Evolutionary conservation across 2,329 filamentous ascomycete species (phyloP), one percentile per base, ranked within the genome.

Genomic region (Penicillium sp.): DNA sequence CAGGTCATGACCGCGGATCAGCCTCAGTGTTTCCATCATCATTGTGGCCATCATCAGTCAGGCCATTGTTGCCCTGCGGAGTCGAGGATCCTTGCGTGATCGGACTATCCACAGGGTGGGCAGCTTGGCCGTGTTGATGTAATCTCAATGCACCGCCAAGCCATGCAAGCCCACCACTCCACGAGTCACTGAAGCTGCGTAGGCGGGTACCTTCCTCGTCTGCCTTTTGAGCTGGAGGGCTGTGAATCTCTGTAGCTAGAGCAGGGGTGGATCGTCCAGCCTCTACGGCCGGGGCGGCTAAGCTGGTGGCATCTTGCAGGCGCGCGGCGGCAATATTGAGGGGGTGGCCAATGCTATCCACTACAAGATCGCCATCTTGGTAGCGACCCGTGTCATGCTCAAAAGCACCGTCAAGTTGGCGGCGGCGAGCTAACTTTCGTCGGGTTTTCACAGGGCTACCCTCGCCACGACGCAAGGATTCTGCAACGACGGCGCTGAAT

Each of bases 401-500:
- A 8, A 71, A 64, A 0, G 68, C 65, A 10, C 70, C 68, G 20
- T 70, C 70, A 3, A 70, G 54, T 49, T 69, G 72, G 38, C 72
- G 69, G 48, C 73, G 67, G 34, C 69, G 71, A 22, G 69, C 67
- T 6, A 62, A 56, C 55, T 65, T 68, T 10, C 69, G 69, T 49
- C 63, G 61, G 5, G 61, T 69, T 55, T 72, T 75, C 20, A 66
- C 64, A 17, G 77, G 71, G 22, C 74, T 76, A 8, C 79, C 80
- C 60, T 84, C 78, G 14, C 84, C 83, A 15, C 84, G 82, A n/a
- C 86, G 82, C 28, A 89, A 77, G 22, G 86, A 83, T 63, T 90
- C 87, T 8, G 86, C 87, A 5, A 90, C 85, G 50, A 90, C 83
- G 1, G 84, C 87, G 69, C 81, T 85, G 15, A 90, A 78, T 0